Base-by-base conservation (phyloP, 352 stramenopile genomes). In the Pythium rishiriense region DNA sequence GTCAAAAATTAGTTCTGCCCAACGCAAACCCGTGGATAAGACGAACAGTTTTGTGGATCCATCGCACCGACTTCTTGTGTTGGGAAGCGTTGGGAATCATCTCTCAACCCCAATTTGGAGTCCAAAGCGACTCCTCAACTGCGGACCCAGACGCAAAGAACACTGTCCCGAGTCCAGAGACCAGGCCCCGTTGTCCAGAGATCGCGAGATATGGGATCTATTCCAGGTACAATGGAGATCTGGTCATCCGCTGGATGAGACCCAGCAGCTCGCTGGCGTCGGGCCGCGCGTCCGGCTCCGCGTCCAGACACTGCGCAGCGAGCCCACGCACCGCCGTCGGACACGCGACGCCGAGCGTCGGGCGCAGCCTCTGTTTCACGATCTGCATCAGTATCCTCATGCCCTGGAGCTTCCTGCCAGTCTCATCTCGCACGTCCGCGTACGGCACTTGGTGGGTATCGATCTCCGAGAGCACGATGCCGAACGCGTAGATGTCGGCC, bases 381-480 rank as follows among this genome's bases (percentile, higher is more conserved):
- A 95, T 84, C 72, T 90, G 85, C 62, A 93, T 79, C 51, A 93
- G 78, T 49, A 95, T 88, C 69, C 91, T 91, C 81, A 93, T 93
- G 17, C 79, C 79, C 61, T 92, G 83, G 45, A 93, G 64, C 56
- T 91, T 85, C 62, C 88, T 87, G 49, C 81, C 82, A 4, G 78
- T 68, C 17, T 81, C 78, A 67, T 92, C 84, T 19, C 76, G 76
- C 61, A 90, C 77, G 79, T 95, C 82, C 53, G 80, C 86, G 71
- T 91, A 95, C 64, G 86, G 86, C 55, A 93, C 80, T 17, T 79
- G 60, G 54, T 90, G 79, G 26, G 81, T 91, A 43, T 95, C 86
- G 14, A 95, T 60, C 64, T 95, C 86, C 26, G 81, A 87, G 69
- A 94, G 72, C 35, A 92, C 83, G 52, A 94, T 88, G 24, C 85